Base-by-base conservation (phyloP, 1,284 basidiomycete species). In the Sporisorium sorghi region DNA sequence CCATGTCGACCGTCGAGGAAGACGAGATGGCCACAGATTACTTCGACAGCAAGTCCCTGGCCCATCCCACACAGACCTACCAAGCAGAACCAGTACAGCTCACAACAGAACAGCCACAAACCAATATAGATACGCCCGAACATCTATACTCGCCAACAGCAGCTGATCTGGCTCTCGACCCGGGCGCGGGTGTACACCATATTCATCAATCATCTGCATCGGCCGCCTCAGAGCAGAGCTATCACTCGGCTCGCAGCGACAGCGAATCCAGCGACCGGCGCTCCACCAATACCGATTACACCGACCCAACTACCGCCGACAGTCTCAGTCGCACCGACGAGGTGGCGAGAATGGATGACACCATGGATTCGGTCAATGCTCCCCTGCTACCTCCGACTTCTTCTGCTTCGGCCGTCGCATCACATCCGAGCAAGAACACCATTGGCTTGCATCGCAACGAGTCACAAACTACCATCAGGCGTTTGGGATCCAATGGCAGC, bases 391-490 rank as follows among this genome's bases (percentile, higher is more conserved):
- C 48, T 3, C 49, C 59, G 17, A 30, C 58, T 35, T 14, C 46
- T 28, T 39, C 40, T 5, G 1, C 37, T 7, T 37, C 49, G 3
- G 10, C 46, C 17, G 39, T 42, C 14, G 33, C 62, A 10, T 40
- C 62, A 1, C 67, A 57, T n/a, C 14, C 65, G 3, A 44, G 14
- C 35, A 75, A 70, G 44, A 35, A 57, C 19, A 24, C 53, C 17
- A 68, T 77, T 3, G 59, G 67, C 43, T 30, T 77, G 44, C 78
- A 87, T 63, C 79, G 78, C 23, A 87, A 86, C 62, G 83, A 80
- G 33, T 86, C 85, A 33, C 85, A 87, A 57, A 79, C 85, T n/a
- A 87, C 87, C 0, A 86, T 87, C 32, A 66, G 81, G 23, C 80
- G 83, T 7, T 40, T 74, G 8, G 68, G 71, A 17, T 83, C 83